Evolutionary conservation across 2,329 filamentous ascomycete genomes (phyloP), one percentile per base, ranked within the genome.

Genomic region (Coniochaeta hoffmannii): DNA sequence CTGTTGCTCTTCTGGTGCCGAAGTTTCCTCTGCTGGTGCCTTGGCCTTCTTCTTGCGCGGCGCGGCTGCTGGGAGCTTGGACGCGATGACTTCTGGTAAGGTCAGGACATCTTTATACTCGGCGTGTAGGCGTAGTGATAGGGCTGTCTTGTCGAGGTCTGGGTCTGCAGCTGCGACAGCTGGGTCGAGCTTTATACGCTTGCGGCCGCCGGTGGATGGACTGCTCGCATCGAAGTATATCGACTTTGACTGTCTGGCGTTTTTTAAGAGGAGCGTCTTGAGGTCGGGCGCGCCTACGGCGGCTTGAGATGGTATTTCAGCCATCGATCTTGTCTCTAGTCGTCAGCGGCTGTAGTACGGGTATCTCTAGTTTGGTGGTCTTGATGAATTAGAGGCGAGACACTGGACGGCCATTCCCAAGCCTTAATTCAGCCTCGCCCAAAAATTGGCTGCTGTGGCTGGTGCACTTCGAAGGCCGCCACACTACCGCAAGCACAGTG

Each of bases 31-130:
- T 57, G 54, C n/a, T 30, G 74, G 75, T 8, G 77, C 73, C 56
- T 72, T 70, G 55, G 74, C 70, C 59, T 79, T 68, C 56, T 63
- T 89, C 61, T 83, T 78, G 60, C 85, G 78, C 58, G 81, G 79
- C 9, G 78, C 80, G n/a, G 82, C 74, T 4, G 77, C 75, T 2
- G 77, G 82, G 14, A 88, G 87, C 68, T 92, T 94, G 22, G 89
- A 86, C 34, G 89, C 89, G 19, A 97, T 79, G 1, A 83, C 83
- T 22, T 87, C 82, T 6, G 92, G 92, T 3, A 97, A 79, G 59
- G 88, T 86, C 67, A 85, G 83, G 22, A 94, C 86, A 65, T 86
- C 77, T 63, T 85, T 81, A 71, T 96, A 97, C 74, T 97, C 91
- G 65, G 76, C 77, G 54, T 79, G 78, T 66, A 89, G 83, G 50